phyloP scores from a whole-genome alignment of 2,329 filamentous ascomycete genomes.

The Botrytis byssoidea region DNA sequence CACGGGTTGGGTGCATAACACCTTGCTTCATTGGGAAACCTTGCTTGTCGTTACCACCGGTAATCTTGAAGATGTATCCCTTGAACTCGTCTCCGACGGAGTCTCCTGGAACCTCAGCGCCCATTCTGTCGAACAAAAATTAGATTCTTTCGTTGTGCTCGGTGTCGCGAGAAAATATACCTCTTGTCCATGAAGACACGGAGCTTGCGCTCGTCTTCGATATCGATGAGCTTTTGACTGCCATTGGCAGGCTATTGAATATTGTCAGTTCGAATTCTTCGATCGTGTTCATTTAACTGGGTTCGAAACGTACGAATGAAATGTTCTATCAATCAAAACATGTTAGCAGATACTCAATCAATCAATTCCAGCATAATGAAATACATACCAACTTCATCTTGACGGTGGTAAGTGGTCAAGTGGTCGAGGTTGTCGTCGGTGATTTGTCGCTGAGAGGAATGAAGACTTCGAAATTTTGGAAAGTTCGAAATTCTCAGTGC shows the following conservation, averaged over 20 bases:
- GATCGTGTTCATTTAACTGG: constrained; percentile 4
- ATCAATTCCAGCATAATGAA: background rate
- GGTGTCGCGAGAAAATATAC: constrained; percentile 41
- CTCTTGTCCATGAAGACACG: constrained; percentile 98
- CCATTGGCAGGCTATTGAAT: constrained; percentile 77
- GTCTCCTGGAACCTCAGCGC: constrained; percentile 88
- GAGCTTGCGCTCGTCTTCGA: constrained; percentile 99
- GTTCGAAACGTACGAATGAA: constrained; percentile 37
- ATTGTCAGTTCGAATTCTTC: constrained; percentile 28
- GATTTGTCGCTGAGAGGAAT: constrained; percentile 21
- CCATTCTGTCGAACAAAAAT: constrained; percentile 58
- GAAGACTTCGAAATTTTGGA: constrained; percentile 13
- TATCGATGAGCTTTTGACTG: constrained; percentile 98
- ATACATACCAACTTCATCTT: constrained; percentile 40
- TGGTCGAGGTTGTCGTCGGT: constrained; percentile 23
- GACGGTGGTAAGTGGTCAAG: constrained; percentile 25
- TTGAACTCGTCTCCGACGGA: constrained; percentile 99
- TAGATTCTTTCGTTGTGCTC: constrained; percentile 5
- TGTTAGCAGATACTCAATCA: constrained; percentile 30
- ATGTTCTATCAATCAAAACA: constrained; percentile 34
- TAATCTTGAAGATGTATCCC: constrained; percentile 99
- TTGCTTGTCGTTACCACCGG: constrained; percentile 99
- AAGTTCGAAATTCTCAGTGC: constrained; percentile 19
- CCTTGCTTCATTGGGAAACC: constrained; percentile 99
- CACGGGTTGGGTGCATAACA: constrained; percentile 98